Percentiles rank a stretch among this genome's conserved stretches.
These are phyloP conservation scores for Mimosa pudica DNA, from an alignment of 306 rosid genomes.

Conservation along the genomic window DNA sequence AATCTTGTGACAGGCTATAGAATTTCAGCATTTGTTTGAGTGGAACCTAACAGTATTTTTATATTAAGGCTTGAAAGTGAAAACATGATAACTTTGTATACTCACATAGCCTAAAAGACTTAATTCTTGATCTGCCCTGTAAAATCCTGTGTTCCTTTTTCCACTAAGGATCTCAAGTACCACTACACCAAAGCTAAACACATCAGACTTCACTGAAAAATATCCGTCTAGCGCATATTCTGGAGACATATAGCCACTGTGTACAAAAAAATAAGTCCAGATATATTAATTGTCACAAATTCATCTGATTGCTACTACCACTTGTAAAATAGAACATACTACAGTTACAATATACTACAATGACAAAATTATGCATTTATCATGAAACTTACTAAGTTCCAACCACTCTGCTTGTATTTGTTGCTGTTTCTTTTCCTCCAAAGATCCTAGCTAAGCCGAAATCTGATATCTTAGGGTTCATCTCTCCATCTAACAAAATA, in stretches of 20 bases:
- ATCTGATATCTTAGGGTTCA: constrained; percentile 81
- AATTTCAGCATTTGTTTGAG: background rate
- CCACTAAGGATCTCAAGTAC: constrained; percentile 71
- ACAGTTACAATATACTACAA: background rate
- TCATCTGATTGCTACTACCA: background rate
- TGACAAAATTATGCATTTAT: constrained; percentile 1
- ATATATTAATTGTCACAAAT: constrained; percentile 7
- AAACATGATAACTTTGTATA: background rate
- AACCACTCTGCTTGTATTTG: constrained; percentile 69
- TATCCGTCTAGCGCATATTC: constrained; percentile 74
- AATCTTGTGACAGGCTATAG: background rate
- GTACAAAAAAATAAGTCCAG: background rate
- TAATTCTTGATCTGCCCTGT: constrained; percentile 52
- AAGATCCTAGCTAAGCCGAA: constrained; percentile 77
- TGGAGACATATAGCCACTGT: constrained; percentile 80
- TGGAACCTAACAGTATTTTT: background rate
- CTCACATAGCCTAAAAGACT: constrained; percentile 77
- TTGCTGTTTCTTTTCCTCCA: constrained; percentile 63
- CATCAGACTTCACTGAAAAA: constrained; percentile 71
- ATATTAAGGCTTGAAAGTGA: background rate
- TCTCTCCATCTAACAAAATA: constrained; percentile 67
- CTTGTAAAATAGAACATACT: background rate
- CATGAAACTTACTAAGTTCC: constrained; percentile 75
- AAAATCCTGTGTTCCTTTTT: constrained; percentile 71
- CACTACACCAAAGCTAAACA: constrained; percentile 71